These are phyloP conservation scores for Aureobasidium lini DNA, from an alignment of 2,329 filamentous ascomycete species.

Conservation along the genomic window DNA sequence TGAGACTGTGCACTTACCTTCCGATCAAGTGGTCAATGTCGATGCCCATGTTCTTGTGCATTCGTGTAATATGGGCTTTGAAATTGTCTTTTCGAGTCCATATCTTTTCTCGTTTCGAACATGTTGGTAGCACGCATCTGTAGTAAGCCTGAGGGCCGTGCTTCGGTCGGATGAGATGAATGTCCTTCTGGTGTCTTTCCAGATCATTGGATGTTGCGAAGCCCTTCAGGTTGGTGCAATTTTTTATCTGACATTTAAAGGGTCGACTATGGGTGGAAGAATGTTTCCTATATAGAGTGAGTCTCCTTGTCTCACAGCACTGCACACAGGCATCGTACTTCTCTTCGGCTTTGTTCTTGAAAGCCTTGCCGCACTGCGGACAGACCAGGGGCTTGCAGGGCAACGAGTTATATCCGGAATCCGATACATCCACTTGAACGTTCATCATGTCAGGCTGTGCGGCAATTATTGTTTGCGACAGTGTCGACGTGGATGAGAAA, in stretches of 20 bases:
- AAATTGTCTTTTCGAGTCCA: constrained; percentile 88
- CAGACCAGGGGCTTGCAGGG: neutral
- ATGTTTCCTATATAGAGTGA: constrained; percentile 57
- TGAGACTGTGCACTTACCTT: neutral
- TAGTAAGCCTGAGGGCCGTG: constrained; percentile 47
- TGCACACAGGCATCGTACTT: constrained; percentile 3
- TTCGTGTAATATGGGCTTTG: constrained; percentile 63
- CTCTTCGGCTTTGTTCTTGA: constrained; percentile 14
- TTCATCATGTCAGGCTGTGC: neutral
- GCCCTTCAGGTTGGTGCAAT: constrained; percentile 53
- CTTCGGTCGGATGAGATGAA: constrained; percentile 49
- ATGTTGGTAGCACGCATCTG: constrained; percentile 52
- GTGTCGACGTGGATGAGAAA: neutral
- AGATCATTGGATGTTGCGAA: constrained; percentile 79
- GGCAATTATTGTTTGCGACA: neutral
- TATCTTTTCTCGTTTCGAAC: constrained; percentile 55
- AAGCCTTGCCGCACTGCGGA: neutral
- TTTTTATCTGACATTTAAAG: constrained; percentile 50
- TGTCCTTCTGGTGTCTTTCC: constrained; percentile 66
- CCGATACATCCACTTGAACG: neutral
- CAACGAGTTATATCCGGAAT: constrained; percentile 5
- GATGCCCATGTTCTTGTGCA: constrained; percentile 43
- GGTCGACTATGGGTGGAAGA: constrained; percentile 61
- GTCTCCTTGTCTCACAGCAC: neutral
- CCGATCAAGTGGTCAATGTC: constrained; percentile 1